Evolutionary conservation across 2,329 filamentous ascomycete genomes (phyloP).

Genomic region (Geoglossum cookeanum): DNA sequence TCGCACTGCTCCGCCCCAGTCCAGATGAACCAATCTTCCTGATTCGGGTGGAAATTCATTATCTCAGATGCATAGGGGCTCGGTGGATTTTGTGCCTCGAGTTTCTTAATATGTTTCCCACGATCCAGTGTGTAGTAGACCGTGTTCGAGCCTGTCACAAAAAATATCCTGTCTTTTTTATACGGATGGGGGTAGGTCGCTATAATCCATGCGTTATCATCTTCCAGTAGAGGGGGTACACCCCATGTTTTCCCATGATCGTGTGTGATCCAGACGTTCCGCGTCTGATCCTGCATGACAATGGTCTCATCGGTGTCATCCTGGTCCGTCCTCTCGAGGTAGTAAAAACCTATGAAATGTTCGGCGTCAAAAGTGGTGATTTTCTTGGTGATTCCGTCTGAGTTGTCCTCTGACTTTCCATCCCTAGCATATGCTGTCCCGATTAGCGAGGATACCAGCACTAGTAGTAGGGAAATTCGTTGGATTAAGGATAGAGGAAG

Average conservation of each 20-base stretch:
- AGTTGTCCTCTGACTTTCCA: conserved; percentile 44
- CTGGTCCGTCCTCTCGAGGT: conserved; percentile 45
- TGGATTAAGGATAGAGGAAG: background rate
- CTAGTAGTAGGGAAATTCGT: background rate
- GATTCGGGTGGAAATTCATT: conserved; percentile 63
- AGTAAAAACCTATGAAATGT: conserved; percentile 39
- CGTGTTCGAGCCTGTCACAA: conserved; percentile 49
- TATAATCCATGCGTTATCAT: conserved; percentile 38
- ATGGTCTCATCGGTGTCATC: conserved; percentile 58
- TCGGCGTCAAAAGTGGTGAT: conserved; percentile 43
- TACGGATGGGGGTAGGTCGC: conserved; percentile 60
- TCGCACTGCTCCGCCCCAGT: conserved; percentile 53
- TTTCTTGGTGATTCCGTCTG: conserved; percentile 37
- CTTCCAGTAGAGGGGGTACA: conserved; percentile 36
- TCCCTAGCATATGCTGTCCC: conserved; percentile 34
- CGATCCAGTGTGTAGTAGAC: conserved; percentile 71
- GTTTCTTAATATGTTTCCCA: conserved; percentile 52
- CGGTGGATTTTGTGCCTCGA: conserved; percentile 48
- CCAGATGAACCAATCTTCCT: conserved; percentile 87
- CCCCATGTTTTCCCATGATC: conserved; percentile 85
- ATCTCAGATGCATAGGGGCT: conserved; percentile 32
- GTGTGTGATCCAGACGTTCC: conserved; percentile 51
- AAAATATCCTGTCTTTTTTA: conserved; percentile 71
- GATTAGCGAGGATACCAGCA: background rate
- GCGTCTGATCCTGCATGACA: conserved; percentile 37